Evolutionary conservation across 306 rosid genomes (phyloP), one percentile per base, ranked within the genome.

Genomic region (Hylodesmum podocarpum): DNA sequence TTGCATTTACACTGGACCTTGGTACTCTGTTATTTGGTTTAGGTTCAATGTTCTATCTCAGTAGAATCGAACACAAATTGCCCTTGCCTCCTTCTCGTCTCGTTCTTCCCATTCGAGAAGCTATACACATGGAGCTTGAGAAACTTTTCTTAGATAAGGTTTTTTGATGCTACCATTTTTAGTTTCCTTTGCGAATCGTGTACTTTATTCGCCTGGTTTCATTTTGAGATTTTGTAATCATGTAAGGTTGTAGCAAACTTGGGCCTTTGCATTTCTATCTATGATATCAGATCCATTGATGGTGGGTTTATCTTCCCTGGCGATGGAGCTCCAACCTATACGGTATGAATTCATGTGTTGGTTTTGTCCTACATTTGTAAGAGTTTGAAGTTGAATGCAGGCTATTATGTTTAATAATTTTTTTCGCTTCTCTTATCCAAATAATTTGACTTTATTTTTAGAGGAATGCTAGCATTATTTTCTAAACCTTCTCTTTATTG

Each of bases 111-210:
- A 68, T 91, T 8, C 76, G 78, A 39, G 98, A 89, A 39, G 92
- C 91, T 16, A 87, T 88, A 25, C 87, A 83, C 59, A 82, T 73
- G 12, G 94, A 91, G 87, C 90, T 94, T 46, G 90, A 91, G 81
- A 91, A 84, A 51, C 89, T 91, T 73, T 90, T 94, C 88, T 46
- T 91, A 78, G 98, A 91, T 66, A 94, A 88, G 93, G 91, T 90
- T 50, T 80, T 36, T 14, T 11, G 3, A 6, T 67, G 43, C 68
- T 77, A 46, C 21, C 34, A 18, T 69, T 86, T 67, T 77, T 21
- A 61, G 15, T 39, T 61, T 63, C 28, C 59, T 33, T 6, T 44
- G 3, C 13, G 8, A 71, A 19, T 70, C 66, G 6, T 49, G 46
- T 58, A 61, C 18, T 53, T 66, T 22, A 58, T 67, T 74, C 22